phyloP scores from a whole-genome alignment of 2,329 filamentous ascomycete genomes.

The Curvularia hawaiiensis region DNA sequence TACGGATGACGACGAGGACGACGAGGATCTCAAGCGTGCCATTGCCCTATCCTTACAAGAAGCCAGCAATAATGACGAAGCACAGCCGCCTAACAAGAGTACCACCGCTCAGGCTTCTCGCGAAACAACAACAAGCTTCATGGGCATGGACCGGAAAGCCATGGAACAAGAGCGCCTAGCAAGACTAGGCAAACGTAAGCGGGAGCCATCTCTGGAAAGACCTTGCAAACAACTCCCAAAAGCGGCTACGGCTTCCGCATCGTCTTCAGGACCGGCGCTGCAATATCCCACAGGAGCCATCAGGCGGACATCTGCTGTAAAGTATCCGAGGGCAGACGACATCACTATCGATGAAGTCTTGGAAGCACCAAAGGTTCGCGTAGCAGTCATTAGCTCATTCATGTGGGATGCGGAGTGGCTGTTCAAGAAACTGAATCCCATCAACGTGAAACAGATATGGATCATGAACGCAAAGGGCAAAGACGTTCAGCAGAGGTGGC shows the following conservation, averaged over 20 bases:
- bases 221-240: slow-evolving; percentile 33
- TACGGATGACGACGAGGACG: slow-evolving; percentile 26
- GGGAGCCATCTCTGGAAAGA: slow-evolving; percentile 53
- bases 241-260: background rate
- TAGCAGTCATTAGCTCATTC: slow-evolving; percentile 85
- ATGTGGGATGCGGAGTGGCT: slow-evolving; percentile 86
- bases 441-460: slow-evolving; percentile 56
- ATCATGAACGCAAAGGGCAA: slow-evolving; percentile 62
- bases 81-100: background rate
- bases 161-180: slow-evolving; percentile 87
- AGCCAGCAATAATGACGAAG: background rate
- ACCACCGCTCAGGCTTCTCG: background rate
- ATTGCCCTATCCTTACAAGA: slow-evolving; percentile 38
- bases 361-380: slow-evolving; percentile 71
- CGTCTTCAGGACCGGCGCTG: slow-evolving; percentile 3
- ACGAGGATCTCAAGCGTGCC: slow-evolving; percentile 33
- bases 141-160: slow-evolving; percentile 72
- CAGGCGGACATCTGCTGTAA: slow-evolving; percentile 79
- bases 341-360: slow-evolving; percentile 89
- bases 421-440: slow-evolving; percentile 67
- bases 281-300: slow-evolving; percentile 68
- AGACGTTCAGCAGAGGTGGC: slow-evolving; percentile 31
- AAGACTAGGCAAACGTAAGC: slow-evolving; percentile 66
- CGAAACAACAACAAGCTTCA: slow-evolving; percentile 30
- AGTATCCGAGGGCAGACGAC: slow-evolving; percentile 69